These are phyloP conservation scores for Trichomonascaceae sp. DNA, from an alignment of 1,139 yeast species.

Conservation along the genomic window DNA sequence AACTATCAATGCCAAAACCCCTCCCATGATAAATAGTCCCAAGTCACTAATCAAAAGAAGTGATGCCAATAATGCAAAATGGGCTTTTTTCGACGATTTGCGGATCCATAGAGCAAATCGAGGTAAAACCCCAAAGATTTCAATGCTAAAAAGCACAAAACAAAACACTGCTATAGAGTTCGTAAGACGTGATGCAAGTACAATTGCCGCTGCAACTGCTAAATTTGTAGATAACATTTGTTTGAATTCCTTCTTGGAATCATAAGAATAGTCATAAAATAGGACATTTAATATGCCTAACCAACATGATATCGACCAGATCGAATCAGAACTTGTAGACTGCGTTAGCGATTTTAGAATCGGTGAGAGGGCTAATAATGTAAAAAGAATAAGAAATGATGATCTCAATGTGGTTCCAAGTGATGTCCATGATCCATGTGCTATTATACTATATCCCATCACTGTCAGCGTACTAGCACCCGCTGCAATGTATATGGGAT, in stretches of 20 bases:
- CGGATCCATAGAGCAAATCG: constrained; percentile 55
- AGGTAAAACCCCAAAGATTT: constrained; percentile 68
- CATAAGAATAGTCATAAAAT: constrained; percentile 54
- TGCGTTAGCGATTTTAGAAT: constrained; percentile 81
- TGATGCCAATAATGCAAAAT: constrained; percentile 24
- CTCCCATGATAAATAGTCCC: constrained; percentile 37
- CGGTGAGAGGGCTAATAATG: constrained; percentile 76
- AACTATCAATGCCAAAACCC: constrained; percentile 37
- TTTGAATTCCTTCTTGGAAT: constrained; percentile 29
- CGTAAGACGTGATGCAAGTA: constrained; percentile 74
- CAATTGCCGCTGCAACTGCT: constrained; percentile 80
- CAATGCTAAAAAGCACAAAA: constrained; percentile 67
- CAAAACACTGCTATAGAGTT: constrained; percentile 76
- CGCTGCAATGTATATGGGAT: constrained; percentile 31
- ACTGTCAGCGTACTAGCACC: constrained; percentile 32
- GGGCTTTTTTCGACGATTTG: constrained; percentile 23
- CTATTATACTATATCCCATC: constrained; percentile 31
- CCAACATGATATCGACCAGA: constrained; percentile 88
- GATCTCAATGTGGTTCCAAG: constrained; percentile 46
- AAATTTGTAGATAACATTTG: constrained; percentile 78
- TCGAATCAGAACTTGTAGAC: constrained; percentile 88
- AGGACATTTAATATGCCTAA: constrained; percentile 61
- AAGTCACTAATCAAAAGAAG: constrained; percentile 26
- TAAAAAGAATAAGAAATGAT: constrained; percentile 58
- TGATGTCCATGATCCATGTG: constrained; percentile 22